Conservation (phyloP, 306 rosid species). For the Fagus sylvatica region DNA sequence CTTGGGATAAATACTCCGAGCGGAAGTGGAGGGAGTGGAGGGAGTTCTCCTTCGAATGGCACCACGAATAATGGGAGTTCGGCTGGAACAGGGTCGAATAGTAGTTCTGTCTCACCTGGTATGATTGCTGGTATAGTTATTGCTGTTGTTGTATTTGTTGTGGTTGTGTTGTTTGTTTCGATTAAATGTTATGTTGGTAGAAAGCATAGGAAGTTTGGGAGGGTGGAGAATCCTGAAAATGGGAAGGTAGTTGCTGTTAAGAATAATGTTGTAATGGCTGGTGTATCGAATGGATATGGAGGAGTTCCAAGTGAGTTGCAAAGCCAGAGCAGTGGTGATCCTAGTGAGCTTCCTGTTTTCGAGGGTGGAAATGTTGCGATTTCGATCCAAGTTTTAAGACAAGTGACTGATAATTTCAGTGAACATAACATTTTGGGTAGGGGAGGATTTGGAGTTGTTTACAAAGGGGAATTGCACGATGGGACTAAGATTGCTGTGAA, state of each 20-base stretch:
- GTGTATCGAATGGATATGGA: constrained; percentile 53
- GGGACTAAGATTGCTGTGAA: constrained; percentile 90
- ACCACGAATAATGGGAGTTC: no score
- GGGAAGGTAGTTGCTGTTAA: constrained; percentile 24
- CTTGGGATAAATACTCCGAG: no score
- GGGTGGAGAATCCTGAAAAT: constrained; percentile 22
- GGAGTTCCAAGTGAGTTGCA: constrained; percentile 67
- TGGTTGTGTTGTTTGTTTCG: constrained; percentile 47
- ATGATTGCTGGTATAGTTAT: constrained; percentile 64
- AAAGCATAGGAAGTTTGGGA: constrained; percentile 20
- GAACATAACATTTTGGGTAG: constrained; percentile 76
- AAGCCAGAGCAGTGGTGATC: constrained; percentile 76
- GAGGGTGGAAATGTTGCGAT: constrained; percentile 69
- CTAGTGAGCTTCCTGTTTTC: constrained; percentile 47
- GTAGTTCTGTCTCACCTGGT: constrained; percentile 43
- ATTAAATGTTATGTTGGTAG: constrained; percentile 53
- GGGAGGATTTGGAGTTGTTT: constrained; percentile 93
- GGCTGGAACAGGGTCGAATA: not conserved
- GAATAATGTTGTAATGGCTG: constrained; percentile 42
- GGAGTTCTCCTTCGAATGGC: no score
- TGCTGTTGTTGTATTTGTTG: constrained; percentile 47
- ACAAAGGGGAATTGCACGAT: constrained; percentile 75
- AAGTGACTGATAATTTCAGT: constrained; percentile 70
- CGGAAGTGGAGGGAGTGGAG: no score
- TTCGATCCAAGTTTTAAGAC: constrained; percentile 67